Evolutionary conservation across 805 yeast species (phyloP), one percentile per base, ranked within the genome.

Genomic region (Ogataea pilisensis): DNA sequence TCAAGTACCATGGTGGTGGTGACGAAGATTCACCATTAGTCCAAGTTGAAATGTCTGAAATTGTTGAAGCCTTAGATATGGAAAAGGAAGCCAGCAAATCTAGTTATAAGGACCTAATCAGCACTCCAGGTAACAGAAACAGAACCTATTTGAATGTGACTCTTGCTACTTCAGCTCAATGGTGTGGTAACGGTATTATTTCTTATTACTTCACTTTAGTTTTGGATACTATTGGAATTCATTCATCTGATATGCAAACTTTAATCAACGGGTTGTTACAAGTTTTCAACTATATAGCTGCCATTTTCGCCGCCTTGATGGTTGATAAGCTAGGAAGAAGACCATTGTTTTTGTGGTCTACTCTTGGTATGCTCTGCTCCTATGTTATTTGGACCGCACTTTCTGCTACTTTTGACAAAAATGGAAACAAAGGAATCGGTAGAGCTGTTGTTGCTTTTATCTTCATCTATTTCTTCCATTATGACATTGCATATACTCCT

Each of bases 221-320:
- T 12, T 65, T 78, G 48, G 54, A 61, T 46, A 68, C 78, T 13
- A 73, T 78, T 55, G 82, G 83, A 43, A 70, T 76, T 48, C 74
- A 75, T 37, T 64, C 65, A 13, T 60, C 70, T 17, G 57, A 57
- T n/a, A 58, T 57, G 41, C 77, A 77, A 58, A 66, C 76, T 36
- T 58, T 70, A 39, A 72, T 76, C 53, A 76, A 76, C 54, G 78
- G 75, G 34, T 65, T 69, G 37, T 62, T 76, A 44, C 72, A 67
- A 68, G 61, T 71, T 41, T 75, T 65, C 56, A 72, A 73, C 58
- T 68, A 71, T 41, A 52, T 61, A 35, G 51, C 57, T 37, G 58
- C 69, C 8, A 47, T 59, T 27, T 36, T 53, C 13, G 58, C 59
- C 39, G 61, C 65, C 28, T 45, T 61, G 39, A 44, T 58, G 35